Evolutionary conservation across 768 basidiomycete genomes (phyloP).

Genomic region (Leccinum olivaceopallidum): DNA sequence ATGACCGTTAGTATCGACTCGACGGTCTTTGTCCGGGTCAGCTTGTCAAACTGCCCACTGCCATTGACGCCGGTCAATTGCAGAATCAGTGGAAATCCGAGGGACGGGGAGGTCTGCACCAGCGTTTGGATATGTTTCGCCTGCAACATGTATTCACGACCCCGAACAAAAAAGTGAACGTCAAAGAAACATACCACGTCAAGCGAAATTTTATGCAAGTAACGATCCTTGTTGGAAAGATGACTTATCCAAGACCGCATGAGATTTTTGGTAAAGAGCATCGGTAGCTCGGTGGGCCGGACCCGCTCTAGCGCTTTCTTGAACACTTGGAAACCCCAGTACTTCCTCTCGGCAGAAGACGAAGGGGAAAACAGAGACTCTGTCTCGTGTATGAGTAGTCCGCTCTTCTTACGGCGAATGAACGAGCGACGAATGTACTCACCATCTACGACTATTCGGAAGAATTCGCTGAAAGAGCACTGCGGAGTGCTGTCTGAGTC

Average conservation of each 20-base stretch:
- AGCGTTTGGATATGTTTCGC: conserved; percentile 73
- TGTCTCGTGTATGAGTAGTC: conserved; percentile 34
- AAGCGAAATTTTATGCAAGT: conserved; percentile 85
- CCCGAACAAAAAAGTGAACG: not conserved
- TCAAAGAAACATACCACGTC: conserved; percentile 60
- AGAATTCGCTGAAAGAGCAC: conserved; percentile 88
- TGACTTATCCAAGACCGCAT: conserved; percentile 98
- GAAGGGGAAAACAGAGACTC: conserved; percentile 86
- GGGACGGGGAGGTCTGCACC: conserved; percentile 71
- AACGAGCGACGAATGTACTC: conserved; percentile 21
- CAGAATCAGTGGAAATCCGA: conserved; percentile 83
- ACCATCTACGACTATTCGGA: conserved; percentile 90
- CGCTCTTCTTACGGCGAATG: not conserved
- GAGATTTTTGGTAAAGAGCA: conserved; percentile 90
- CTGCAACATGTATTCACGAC: conserved; percentile 37
- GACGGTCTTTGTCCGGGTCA: conserved; percentile 92
- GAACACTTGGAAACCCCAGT: conserved; percentile 95
- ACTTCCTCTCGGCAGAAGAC: conserved; percentile 85
- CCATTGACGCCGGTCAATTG: conserved; percentile 85
- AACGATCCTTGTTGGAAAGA: conserved; percentile 82
- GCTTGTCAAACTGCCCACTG: conserved; percentile 83
- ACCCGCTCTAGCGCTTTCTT: conserved; percentile 74
- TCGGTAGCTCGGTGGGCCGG: conserved; percentile 64
- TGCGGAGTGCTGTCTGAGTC: conserved; percentile 37
- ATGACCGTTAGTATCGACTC: conserved; percentile 79